Evolutionary conservation across 2,329 filamentous ascomycete genomes (phyloP).

Genomic region (Pseudogymnoascus sp.): DNA sequence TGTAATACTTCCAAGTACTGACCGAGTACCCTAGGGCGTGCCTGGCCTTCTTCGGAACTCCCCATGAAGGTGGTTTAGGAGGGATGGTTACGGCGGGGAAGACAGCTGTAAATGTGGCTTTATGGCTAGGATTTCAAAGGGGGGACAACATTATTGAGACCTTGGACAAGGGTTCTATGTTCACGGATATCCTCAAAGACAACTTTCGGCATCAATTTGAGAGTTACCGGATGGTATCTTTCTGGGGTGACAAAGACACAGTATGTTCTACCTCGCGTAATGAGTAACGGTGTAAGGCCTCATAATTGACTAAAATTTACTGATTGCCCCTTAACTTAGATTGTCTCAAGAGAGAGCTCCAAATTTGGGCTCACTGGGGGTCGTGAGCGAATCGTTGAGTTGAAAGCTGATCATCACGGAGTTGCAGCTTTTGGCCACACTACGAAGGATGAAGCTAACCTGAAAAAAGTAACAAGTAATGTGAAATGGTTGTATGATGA

Average conservation of each 20-base stretch:
- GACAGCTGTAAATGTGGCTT: conserved; percentile 17
- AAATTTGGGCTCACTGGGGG: conserved; percentile 10
- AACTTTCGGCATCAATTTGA: conserved; percentile 7
- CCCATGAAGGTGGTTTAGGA: conserved; percentile 18
- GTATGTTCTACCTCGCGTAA: background rate
- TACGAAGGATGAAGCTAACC: background rate
- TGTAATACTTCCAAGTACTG: background rate
- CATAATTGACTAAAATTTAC: background rate
- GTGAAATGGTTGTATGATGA: background rate
- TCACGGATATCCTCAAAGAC: conserved; percentile 17
- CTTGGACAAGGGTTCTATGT: conserved; percentile 16
- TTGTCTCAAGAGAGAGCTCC: conserved; percentile 11
- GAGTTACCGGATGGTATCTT: conserved; percentile 13
- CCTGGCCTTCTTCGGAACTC: conserved; percentile 25
- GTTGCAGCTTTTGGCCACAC: background rate
- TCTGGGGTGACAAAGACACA: conserved; percentile 21
- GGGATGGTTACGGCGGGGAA: conserved; percentile 18
- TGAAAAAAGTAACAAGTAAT: background rate
- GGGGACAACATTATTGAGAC: conserved; percentile 17
- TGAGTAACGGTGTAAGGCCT: conserved; percentile 12
- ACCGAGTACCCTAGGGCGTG: conserved; percentile 20
- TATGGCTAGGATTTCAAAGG: conserved; percentile 13
- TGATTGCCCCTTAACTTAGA: conserved; percentile 9
- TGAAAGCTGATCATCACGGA: conserved; percentile 13
- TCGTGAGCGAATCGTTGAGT: conserved; percentile 10